Base-by-base conservation (phyloP, 768 basidiomycete species). In the Imleria badia region DNA sequence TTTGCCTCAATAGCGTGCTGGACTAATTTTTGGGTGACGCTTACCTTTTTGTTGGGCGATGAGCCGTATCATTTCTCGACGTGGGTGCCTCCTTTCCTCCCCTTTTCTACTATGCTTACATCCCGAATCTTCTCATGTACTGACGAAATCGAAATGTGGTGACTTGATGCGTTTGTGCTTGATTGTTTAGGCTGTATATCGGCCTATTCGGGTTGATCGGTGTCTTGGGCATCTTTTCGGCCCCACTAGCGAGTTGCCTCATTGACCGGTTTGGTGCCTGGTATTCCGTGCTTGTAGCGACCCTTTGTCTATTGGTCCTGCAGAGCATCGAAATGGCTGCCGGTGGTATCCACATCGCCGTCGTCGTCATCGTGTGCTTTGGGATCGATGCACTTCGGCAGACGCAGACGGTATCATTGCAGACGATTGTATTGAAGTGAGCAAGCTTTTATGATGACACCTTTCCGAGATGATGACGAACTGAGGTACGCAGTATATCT, bases 151-250 rank as follows among this genome's bases (percentile, higher is more conserved):
- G 41, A 23, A 5, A 19, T 26, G 3, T 0, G 5, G 15, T 22
- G 29, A 22, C 15, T 15, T 60, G 35, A 58, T 35, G 20, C 17
- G 4, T n/a, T 48, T 20, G 10, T 42, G 19, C 19, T 41, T 44
- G 40, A 13, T 33, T 12, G 26, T 44, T 13, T 48, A 55, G 62
- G 23, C 63, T 64, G 49, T 69, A 70, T 29, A 79, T 79, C 39
- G 80, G 80, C 43, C 60, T 81, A 5, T 77, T 81, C 49, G 80
- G 78, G 14, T 69, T 81, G 8, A 65, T 81, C 19, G 80, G 80
- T 13, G 64, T 80, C 22, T 58, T 65, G 52, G 79, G 75, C 29
- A 68, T 78, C 45, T 53, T 63, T 20, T 60, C 58, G 2, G 71
- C 61, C 1, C 71, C 69, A 11, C 41, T 65, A 40, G 66, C 64